Conservation (phyloP, 2,329 filamentous ascomycete species). For the Mariannaea sp. region DNA sequence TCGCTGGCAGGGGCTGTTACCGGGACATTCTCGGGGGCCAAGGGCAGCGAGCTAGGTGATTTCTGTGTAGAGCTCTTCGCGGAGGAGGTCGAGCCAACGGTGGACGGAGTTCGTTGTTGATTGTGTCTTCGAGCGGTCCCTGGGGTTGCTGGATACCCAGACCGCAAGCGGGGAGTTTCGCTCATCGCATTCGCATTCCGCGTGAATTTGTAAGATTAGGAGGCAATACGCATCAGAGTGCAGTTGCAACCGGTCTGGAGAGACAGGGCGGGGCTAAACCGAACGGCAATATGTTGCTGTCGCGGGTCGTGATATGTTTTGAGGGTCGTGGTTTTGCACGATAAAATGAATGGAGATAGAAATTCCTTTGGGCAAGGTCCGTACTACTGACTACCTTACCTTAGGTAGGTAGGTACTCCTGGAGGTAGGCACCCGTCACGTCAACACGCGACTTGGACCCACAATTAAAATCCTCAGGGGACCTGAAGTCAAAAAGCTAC, state of each 20-base stretch:
- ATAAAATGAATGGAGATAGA: slow-evolving; percentile 25
- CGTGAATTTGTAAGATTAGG: slow-evolving; percentile 32
- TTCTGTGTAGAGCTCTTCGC: slow-evolving; percentile 37
- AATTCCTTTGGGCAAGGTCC: slow-evolving; percentile 32
- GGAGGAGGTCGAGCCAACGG: slow-evolving; percentile 40
- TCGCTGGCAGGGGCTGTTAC: slow-evolving; percentile 39
- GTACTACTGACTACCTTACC: no score
- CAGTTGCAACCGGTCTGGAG: slow-evolving; percentile 15
- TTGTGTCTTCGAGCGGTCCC: slow-evolving; percentile 49
- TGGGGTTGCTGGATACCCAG: slow-evolving; percentile 80
- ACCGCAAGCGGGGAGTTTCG: slow-evolving; percentile 80
- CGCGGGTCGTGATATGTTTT: slow-evolving; percentile 28
- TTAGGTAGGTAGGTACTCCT: no score
- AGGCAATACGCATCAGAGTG: slow-evolving; percentile 26
- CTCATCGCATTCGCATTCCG: slow-evolving; percentile 82
- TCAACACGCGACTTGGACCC: slow-evolving; percentile 43
- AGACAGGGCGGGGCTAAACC: background rate
- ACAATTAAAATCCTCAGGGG: slow-evolving; percentile 4
- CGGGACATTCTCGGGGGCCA: slow-evolving; percentile 51
- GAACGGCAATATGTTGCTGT: slow-evolving; percentile 15
- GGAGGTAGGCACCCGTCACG: slow-evolving; percentile 48
- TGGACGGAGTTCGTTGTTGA: slow-evolving; percentile 41
- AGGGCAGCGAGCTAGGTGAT: slow-evolving; percentile 46
- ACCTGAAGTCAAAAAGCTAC: slow-evolving; percentile 22
- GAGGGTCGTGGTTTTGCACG: slow-evolving; percentile 33